phyloP scores from a whole-genome alignment of 768 basidiomycete species.

The Boletus rex-veris region DNA sequence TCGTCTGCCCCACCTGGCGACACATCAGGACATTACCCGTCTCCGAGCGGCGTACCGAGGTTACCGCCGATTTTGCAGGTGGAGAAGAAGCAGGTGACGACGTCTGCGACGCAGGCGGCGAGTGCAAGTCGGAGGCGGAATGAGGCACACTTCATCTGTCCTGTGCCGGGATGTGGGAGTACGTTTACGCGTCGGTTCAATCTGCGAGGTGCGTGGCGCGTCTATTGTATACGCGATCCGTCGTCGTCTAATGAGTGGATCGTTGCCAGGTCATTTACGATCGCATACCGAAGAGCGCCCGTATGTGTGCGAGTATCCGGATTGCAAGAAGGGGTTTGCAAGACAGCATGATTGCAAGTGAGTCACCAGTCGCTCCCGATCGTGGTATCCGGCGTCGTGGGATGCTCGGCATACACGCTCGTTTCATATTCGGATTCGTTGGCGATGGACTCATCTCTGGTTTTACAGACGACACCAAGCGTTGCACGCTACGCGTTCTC shows the following conservation, averaged over 20 bases:
- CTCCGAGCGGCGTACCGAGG: slow-evolving; percentile 38
- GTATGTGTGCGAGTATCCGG: slow-evolving; percentile 90
- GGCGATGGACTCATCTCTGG: slow-evolving; percentile 4
- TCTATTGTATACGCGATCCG: background rate
- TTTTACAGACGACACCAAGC: slow-evolving; percentile 77
- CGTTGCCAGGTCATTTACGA: slow-evolving; percentile 72
- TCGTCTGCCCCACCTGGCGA: slow-evolving; percentile 23
- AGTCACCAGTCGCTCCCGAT: slow-evolving; percentile 43
- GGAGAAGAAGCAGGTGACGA: slow-evolving; percentile 93
- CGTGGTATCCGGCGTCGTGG: background rate
- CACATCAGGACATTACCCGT: slow-evolving; percentile 29
- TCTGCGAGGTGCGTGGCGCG: slow-evolving; percentile 56
- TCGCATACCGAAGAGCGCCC: slow-evolving; percentile 96
- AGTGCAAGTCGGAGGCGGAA: slow-evolving; percentile 87
- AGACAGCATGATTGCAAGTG: slow-evolving; percentile 97
- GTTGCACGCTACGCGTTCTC: slow-evolving; percentile 78
- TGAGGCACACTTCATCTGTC: slow-evolving; percentile 90
- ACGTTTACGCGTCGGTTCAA: slow-evolving; percentile 96
- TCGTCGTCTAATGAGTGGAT: slow-evolving; percentile 2
- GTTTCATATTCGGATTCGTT: background rate
- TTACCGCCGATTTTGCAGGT: slow-evolving; percentile 86
- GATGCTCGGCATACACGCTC: background rate
- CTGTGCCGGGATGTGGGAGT: slow-evolving; percentile 92
- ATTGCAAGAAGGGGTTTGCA: slow-evolving; percentile 93
- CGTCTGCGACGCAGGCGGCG: slow-evolving; percentile 88